phyloP scores from a whole-genome alignment of 768 basidiomycete species.

The Macrolepiota fuliginosa region DNA sequence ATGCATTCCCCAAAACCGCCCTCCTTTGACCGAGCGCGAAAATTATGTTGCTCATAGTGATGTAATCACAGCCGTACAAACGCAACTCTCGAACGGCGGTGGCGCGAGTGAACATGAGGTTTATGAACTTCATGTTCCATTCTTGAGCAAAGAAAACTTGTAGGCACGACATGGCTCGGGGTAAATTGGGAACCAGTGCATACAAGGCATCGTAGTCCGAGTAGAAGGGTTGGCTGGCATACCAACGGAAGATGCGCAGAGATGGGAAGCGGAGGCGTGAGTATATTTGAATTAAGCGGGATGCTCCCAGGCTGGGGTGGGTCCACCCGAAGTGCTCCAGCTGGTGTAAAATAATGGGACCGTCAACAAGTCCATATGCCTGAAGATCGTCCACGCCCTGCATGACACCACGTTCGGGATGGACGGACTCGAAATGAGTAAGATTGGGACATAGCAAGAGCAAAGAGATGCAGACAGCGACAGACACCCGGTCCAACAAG shows the following conservation, averaged over 20 bases:
- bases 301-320: neutral
- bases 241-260: neutral
- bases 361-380: neutral
- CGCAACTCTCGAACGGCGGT: neutral
- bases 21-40: neutral
- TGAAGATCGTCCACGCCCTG: neutral
- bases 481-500: neutral
- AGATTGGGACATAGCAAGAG: neutral
- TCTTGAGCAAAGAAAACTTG: neutral
- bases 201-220: neutral
- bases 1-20: too few relatives aligned
- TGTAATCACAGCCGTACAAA: neutral
- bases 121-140: neutral
- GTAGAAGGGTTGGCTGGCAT: neutral
- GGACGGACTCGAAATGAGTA: neutral
- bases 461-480: neutral
- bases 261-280: neutral
- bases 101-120: neutral
- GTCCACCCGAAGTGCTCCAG: neutral
- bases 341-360: neutral
- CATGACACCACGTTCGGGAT: neutral
- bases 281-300: neutral
- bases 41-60: neutral
- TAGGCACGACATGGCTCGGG: neutral
- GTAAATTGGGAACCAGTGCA: neutral